Evolutionary conservation across 2,329 filamentous ascomycete genomes (phyloP).

Genomic region (Phyllosticta paracitricarpa): DNA sequence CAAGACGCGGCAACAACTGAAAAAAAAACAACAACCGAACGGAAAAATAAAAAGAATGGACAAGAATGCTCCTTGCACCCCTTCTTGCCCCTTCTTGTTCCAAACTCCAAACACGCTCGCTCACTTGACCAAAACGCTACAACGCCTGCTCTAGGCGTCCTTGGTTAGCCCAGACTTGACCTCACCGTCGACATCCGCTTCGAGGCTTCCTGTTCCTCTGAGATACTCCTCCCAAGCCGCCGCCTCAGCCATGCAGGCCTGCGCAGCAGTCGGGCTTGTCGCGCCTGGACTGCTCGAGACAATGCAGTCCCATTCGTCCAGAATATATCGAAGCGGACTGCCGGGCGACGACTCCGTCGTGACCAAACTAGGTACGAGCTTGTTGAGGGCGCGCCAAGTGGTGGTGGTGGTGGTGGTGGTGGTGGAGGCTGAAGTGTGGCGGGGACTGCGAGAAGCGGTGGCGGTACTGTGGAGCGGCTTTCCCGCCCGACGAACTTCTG

Average conservation of each 20-base stretch:
- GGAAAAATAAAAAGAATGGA: not conserved
- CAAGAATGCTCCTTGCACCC: not conserved
- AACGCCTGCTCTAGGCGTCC: not conserved
- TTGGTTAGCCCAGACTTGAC: not conserved
- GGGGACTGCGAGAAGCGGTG: not conserved
- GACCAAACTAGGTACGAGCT: constrained; percentile 64
- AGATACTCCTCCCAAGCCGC: constrained; percentile 7
- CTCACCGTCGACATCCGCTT: too few relatives aligned
- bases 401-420: constrained; percentile 20
- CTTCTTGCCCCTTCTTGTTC: not conserved
- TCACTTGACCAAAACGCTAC: not conserved
- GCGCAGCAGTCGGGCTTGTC: not conserved
- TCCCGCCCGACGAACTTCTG: not conserved
- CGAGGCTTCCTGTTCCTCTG: not conserved
- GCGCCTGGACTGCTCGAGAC: not conserved
- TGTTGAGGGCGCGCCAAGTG: constrained; percentile 61
- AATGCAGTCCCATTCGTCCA: constrained; percentile 76
- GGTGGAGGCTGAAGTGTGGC: constrained; percentile 1
- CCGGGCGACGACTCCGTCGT: constrained; percentile 64
- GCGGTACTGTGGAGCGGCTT: not conserved
- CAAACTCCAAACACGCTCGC: not conserved
- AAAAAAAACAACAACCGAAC: not conserved
- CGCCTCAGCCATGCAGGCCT: constrained; percentile 4
- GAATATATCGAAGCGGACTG: constrained; percentile 40
- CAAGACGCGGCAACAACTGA: too few relatives aligned